Evolutionary conservation across 2,329 filamentous ascomycete species (phyloP).

Genomic region (Paraconiothyrium sp.): DNA sequence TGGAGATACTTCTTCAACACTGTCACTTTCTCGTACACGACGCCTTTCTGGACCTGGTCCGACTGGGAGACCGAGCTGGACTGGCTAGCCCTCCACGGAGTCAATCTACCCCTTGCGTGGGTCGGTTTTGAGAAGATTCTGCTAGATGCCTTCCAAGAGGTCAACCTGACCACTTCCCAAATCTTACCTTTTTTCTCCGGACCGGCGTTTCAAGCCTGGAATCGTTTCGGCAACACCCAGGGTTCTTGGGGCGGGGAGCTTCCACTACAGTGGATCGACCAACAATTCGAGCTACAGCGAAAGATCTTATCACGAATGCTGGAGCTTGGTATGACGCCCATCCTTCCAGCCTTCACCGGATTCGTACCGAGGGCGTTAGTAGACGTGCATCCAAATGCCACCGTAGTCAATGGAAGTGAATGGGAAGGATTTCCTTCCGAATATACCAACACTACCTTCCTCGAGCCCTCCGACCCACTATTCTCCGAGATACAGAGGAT

Average conservation of each 20-base stretch:
- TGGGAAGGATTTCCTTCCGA: slow-evolving; percentile 55
- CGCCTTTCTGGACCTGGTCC: slow-evolving; percentile 62
- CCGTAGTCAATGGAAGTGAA: slow-evolving; percentile 54
- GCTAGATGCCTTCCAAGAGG: slow-evolving; percentile 58
- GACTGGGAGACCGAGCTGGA: slow-evolving; percentile 64
- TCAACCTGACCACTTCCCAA: slow-evolving; percentile 56
- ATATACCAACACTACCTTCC: slow-evolving; percentile 60
- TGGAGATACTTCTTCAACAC: slow-evolving; percentile 62
- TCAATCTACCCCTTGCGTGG: slow-evolving; percentile 64
- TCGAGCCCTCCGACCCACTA: slow-evolving; percentile 57
- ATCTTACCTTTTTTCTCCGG: slow-evolving; percentile 60
- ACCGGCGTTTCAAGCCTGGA: slow-evolving; percentile 64
- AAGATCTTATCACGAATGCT: slow-evolving; percentile 61
- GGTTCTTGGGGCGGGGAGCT: slow-evolving; percentile 59
- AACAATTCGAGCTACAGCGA: slow-evolving; percentile 60
- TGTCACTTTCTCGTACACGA: slow-evolving; percentile 64
- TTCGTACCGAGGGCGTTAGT: slow-evolving; percentile 58
- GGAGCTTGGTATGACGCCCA: slow-evolving; percentile 63
- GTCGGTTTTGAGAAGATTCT: slow-evolving; percentile 62
- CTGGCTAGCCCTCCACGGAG: slow-evolving; percentile 62
- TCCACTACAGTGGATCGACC: slow-evolving; percentile 58
- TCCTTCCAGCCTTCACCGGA: slow-evolving; percentile 62
- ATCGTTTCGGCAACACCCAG: slow-evolving; percentile 65
- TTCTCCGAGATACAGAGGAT: slow-evolving; percentile 57
- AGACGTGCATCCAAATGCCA: slow-evolving; percentile 55